These are phyloP conservation scores for Peterozyma xylosa DNA, from an alignment of 805 yeast species.

Conservation along the genomic window DNA sequence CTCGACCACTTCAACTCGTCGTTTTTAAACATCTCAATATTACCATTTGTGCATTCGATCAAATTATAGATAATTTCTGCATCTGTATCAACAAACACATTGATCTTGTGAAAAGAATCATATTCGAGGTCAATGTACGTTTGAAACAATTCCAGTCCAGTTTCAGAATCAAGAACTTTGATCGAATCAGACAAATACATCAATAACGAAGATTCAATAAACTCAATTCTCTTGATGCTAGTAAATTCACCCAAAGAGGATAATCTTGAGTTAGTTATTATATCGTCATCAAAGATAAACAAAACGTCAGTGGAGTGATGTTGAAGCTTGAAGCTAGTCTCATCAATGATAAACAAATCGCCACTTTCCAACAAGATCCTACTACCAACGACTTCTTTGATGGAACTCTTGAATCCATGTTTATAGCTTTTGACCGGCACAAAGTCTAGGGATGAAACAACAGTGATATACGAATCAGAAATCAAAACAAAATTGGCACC, in stretches of 20 bases:
- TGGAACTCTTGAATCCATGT: neutral
- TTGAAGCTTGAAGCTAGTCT: neutral
- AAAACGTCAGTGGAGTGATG: no score
- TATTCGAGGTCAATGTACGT: constrained; percentile 8
- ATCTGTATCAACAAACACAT: constrained; percentile 8
- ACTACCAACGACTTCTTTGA: neutral
- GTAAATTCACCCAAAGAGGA: neutral
- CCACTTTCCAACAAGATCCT: neutral
- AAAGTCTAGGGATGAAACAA: neutral
- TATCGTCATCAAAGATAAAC: no score
- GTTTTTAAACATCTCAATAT: constrained; percentile 14
- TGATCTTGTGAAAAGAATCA: constrained; percentile 10
- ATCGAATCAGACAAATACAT: constrained; percentile 15
- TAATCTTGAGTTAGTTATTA: no score
- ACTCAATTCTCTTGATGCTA: neutral
- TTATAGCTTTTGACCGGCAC: neutral
- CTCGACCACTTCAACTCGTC: constrained; percentile 29
- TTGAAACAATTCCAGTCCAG: constrained; percentile 16
- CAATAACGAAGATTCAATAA: constrained; percentile 11
- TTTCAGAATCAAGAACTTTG: constrained; percentile 16
- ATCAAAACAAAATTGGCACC: neutral
- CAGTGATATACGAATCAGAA: neutral
- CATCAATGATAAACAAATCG: neutral
- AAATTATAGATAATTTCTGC: constrained; percentile 11
- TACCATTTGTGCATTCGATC: constrained; percentile 10